Base-by-base conservation (phyloP, 805 yeast species). In the Candida palmyrensis region DNA sequence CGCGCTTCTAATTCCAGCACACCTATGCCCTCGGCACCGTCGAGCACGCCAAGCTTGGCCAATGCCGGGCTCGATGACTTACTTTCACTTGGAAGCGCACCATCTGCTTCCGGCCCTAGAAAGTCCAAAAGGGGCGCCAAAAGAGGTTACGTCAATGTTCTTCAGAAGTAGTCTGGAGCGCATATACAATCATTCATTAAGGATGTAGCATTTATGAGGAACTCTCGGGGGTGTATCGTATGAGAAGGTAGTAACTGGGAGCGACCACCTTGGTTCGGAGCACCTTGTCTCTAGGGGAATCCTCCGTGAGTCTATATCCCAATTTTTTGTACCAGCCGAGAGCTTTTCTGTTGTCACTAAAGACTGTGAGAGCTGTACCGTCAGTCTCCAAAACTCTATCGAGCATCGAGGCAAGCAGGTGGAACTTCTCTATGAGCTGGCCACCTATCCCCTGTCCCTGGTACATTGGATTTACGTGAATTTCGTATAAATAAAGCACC, bases 401-500 rank as follows among this genome's bases (percentile, higher is more conserved):
- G n/a, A 55, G 32, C 15, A 33, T 8, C 2, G 5, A 4, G 2
- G 64, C 58, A 4, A 68, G 36, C 0, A 29, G 10, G 30, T 71
- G 73, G 21, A 75, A 56, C 0, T 36, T 12, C 0, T 24, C 18
- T 36, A 77, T 51, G n/a, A 76, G 40, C 8, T 12, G 12, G 0
- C 62, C 29, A 0, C 83, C 84, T 1, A 68, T 18, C 6, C 52
- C 44, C 2, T 29, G 23, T 1, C 55, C 53, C 30, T 74, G 72
- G 36, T 40, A 59, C 8, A 30, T 11, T 1, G 59, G 57, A 2
- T 36, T 19, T 0, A 77, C 50, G 35, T 78, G 84, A 23, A 78
- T 70, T 45, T 78, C 84, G 42, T 74, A 78, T 7, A 78, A 54
- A 42, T 77, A 78, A 6, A 77, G 36, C 11, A 67, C 68, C 30